phyloP scores from a whole-genome alignment of 805 yeast genomes.

The Candida multigemmis region DNA sequence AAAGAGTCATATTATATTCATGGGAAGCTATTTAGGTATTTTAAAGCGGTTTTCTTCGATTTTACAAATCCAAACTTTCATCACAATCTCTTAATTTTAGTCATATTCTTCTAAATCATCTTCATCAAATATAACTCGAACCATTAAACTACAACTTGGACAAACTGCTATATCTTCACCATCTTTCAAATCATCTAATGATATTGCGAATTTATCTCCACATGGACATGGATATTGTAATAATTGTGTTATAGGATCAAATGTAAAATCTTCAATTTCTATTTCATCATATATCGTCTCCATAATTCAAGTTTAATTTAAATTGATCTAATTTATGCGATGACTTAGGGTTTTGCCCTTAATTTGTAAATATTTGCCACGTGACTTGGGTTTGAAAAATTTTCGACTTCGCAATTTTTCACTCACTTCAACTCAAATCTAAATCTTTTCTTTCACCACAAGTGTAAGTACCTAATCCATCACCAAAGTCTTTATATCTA shows the following conservation, averaged over 20 bases:
- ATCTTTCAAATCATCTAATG: conserved; percentile 74
- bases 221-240: conserved; percentile 97
- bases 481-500: conserved; percentile 3
- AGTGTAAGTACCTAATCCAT: not conserved
- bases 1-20: no score
- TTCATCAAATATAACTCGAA: conserved; percentile 78
- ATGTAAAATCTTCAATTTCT: conserved; percentile 95
- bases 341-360: not conserved
- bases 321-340: not conserved
- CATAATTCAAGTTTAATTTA: conserved; percentile 17
- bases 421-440: conserved; percentile 1
- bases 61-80: no score
- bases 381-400: conserved; percentile 1
- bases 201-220: conserved; percentile 88
- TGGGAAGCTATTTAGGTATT: no score
- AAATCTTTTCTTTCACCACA: no score
- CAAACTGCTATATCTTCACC: conserved; percentile 95
- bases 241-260: conserved; percentile 70
- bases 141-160: conserved; percentile 93
- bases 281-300: conserved; percentile 82
- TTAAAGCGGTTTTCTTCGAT: no score
- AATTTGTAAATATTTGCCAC: conserved; percentile 1
- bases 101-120: conserved; percentile 42
- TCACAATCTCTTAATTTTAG: no score
- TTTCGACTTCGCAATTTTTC: conserved; percentile 1